A percentile compares a stretch with the other conserved stretches of the same genome.
These are phyloP conservation scores for Eleusine coracana DNA, from an alignment of 176 grass and related monocot genomes.

Conservation along the genomic window DNA sequence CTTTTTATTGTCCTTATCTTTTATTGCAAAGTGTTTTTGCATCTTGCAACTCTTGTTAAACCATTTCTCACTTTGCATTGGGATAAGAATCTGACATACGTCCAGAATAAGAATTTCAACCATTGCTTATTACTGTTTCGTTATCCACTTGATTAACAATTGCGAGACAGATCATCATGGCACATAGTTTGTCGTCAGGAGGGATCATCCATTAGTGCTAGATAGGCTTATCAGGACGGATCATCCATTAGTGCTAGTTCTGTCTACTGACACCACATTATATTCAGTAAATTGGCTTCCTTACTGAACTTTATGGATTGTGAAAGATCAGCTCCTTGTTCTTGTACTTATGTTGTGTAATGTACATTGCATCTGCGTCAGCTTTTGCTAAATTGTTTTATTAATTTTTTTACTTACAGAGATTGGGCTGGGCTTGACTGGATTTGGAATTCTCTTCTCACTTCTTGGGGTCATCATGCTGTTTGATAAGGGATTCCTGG, in stretches of 20 bases:
- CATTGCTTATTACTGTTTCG: background rate
- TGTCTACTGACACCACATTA: background rate
- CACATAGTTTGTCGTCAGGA: conserved; percentile 2
- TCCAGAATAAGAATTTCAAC: background rate
- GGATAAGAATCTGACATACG: background rate
- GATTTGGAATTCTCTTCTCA: conserved; percentile 84
- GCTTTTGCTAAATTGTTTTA: background rate
- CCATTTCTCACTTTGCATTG: background rate
- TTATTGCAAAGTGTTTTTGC: background rate
- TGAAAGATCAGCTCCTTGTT: background rate
- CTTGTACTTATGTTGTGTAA: conserved; percentile 18
- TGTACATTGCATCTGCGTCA: background rate
- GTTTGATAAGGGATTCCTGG: conserved; percentile 91
- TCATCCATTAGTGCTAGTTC: background rate
- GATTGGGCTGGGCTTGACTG: conserved; percentile 82
- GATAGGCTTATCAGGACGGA: background rate
- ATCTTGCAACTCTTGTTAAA: background rate
- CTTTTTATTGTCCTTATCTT: background rate
- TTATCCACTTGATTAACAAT: background rate
- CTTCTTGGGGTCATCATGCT: conserved; percentile 84
- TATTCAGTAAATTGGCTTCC: background rate
- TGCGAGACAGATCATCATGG: background rate
- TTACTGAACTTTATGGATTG: background rate
- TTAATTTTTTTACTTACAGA: conserved; percentile 47
- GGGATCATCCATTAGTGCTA: background rate